Conservation (phyloP, 2,329 filamentous ascomycete genomes). For the Hymenoscyphus scutula region DNA sequence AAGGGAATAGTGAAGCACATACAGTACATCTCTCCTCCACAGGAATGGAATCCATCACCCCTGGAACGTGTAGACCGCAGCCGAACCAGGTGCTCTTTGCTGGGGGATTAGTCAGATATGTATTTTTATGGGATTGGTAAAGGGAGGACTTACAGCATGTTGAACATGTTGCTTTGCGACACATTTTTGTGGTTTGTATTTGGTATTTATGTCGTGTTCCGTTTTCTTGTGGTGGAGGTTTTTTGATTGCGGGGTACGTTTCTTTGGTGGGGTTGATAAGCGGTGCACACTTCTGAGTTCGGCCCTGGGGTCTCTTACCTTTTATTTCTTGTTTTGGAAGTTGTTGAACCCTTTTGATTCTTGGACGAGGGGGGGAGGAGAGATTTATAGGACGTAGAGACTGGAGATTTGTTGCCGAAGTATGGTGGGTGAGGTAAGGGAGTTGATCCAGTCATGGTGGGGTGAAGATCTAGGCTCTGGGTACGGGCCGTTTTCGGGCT, state of each 20-base stretch:
- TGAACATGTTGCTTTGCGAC: slow-evolving; percentile 48
- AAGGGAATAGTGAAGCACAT: background rate
- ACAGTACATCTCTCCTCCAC: slow-evolving; percentile 49
- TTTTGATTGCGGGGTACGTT: background rate
- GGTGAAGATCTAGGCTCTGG: background rate
- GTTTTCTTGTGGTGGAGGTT: background rate
- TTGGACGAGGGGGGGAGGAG: background rate
- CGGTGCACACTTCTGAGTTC: background rate
- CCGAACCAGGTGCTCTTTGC: slow-evolving; percentile 54
- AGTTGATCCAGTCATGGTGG: slow-evolving; percentile 2
- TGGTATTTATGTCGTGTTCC: background rate
- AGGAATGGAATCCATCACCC: slow-evolving; percentile 52
- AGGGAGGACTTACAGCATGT: slow-evolving; percentile 45
- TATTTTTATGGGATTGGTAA: background rate
- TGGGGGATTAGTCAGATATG: slow-evolving; percentile 25
- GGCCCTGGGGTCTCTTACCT: background rate
- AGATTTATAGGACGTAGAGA: background rate
- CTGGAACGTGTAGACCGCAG: slow-evolving; percentile 49
- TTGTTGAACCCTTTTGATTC: background rate
- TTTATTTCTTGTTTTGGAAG: background rate
- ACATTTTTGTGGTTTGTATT: slow-evolving; percentile 38
- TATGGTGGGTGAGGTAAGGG: background rate
- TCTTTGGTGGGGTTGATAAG: background rate
- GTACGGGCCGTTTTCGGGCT: background rate
- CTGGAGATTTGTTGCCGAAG: background rate